Percentiles rank a stretch among this genome's conserved stretches.
These are phyloP conservation scores for Boletellus emodensis DNA, from an alignment of 768 basidiomycete species.

Conservation along the genomic window DNA sequence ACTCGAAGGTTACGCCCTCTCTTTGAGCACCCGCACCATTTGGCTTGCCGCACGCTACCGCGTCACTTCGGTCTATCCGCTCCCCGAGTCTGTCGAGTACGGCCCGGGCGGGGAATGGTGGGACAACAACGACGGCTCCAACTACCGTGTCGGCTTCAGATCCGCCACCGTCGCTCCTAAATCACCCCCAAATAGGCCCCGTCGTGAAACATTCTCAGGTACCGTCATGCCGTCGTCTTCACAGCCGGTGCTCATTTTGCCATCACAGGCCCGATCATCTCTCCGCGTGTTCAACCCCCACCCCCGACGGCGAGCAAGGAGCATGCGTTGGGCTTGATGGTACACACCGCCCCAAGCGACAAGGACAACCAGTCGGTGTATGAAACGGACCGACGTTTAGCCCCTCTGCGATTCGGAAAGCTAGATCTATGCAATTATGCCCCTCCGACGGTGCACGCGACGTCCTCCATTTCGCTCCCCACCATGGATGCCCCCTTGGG, in stretches of 20 bases:
- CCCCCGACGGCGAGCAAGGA: constrained; percentile 9
- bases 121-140: constrained; percentile 82
- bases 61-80: constrained; percentile 19
- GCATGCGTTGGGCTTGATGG: constrained; percentile 6
- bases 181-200: constrained; percentile 1
- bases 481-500: not conserved
- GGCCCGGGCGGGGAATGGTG: constrained; percentile 74
- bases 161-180: not conserved
- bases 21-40: constrained; percentile 48
- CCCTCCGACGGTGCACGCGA: constrained; percentile 20
- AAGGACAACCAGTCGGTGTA: not conserved
- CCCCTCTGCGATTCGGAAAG: constrained; percentile 14
- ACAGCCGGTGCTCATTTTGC: constrained; percentile 1
- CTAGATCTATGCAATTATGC: constrained; percentile 33
- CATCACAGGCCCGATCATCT: constrained; percentile 6
- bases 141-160: constrained; percentile 75
- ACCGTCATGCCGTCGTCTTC: not conserved
- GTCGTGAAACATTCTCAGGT: constrained; percentile 24
- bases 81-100: constrained; percentile 20
- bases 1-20: constrained; percentile 64
- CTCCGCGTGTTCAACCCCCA: not conserved
- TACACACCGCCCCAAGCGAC: not conserved
- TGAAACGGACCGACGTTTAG: not conserved
- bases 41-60: constrained; percentile 60
- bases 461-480: constrained; percentile 2